A percentile compares a stretch with the other conserved stretches of the same genome.
Conservation (phyloP, 495 filamentous ascomycete genomes). For the Podospora bellae-mahoneyi region DNA sequence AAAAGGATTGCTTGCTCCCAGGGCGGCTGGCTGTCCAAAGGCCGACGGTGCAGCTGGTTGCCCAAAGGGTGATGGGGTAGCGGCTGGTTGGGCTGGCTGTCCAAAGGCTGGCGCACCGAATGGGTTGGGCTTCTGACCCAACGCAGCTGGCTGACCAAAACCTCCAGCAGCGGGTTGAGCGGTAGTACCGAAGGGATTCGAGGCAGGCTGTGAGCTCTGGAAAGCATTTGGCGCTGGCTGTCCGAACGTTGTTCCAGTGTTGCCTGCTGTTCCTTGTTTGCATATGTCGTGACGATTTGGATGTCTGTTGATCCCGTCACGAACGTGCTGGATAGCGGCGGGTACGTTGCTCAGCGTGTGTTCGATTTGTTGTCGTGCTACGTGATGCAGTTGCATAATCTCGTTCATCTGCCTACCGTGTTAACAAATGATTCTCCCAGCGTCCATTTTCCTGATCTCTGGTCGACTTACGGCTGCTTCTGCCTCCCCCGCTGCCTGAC, state of each 20-base stretch:
- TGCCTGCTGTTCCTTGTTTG: slow-evolving; percentile 32
- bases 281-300: slow-evolving; percentile 77
- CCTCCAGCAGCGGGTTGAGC: slow-evolving; percentile 13
- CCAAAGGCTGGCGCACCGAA: slow-evolving; percentile 43
- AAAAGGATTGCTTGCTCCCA: slow-evolving; percentile 32
- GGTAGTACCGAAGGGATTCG: slow-evolving; percentile 38
- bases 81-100: slow-evolving; percentile 39
- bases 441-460: neutral
- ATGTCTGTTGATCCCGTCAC: slow-evolving; percentile 65
- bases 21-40: slow-evolving; percentile 29
- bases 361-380: slow-evolving; percentile 67
- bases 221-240: slow-evolving; percentile 17
- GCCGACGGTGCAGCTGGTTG: slow-evolving; percentile 29
- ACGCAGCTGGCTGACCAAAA: slow-evolving; percentile 45
- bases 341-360: slow-evolving; percentile 61
- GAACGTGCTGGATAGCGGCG: slow-evolving; percentile 68
- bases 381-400: slow-evolving; percentile 54
- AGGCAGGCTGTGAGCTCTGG: neutral
- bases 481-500: slow-evolving; percentile 55
- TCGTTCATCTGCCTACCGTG: slow-evolving; percentile 50
- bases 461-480: slow-evolving; percentile 54
- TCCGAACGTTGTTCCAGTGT: slow-evolving; percentile 14
- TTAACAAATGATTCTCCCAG: slow-evolving; percentile 9
- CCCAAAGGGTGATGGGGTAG: neutral
- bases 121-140: slow-evolving; percentile 41